These are phyloP conservation scores for Ophiocordyceps camponoti-saundersi DNA, from an alignment of 2,329 filamentous ascomycete genomes.

Conservation along the genomic window DNA sequence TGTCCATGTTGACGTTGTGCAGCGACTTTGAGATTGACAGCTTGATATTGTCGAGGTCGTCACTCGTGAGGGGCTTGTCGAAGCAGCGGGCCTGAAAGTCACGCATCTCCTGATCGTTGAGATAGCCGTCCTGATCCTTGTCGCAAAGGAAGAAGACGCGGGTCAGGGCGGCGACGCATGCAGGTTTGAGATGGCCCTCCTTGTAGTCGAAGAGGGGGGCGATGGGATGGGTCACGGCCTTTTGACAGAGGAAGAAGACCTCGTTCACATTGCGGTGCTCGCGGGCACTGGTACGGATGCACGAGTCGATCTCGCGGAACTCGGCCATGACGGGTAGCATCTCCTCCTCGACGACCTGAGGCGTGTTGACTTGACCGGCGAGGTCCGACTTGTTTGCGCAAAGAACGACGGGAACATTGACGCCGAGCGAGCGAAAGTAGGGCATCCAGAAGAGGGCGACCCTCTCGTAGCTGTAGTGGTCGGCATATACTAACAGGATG, in stretches of 20 bases:
- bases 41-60: conserved; percentile 86
- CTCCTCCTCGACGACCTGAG: conserved; percentile 85
- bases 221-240: conserved; percentile 92
- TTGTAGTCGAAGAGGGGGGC: conserved; percentile 95
- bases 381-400: conserved; percentile 98
- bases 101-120: conserved; percentile 80
- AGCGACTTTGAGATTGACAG: conserved; percentile 57
- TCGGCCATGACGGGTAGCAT: conserved; percentile 98
- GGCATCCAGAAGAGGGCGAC: conserved; percentile 98
- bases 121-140: conserved; percentile 83
- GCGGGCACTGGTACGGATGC: conserved; percentile 82
- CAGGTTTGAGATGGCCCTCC: conserved; percentile 73
- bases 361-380: conserved; percentile 52
- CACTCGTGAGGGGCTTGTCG: conserved; percentile 63
- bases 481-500: conserved; percentile 89
- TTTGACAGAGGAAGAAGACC: conserved; percentile 95
- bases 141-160: conserved; percentile 93
- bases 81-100: conserved; percentile 89
- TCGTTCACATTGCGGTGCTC: conserved; percentile 91
- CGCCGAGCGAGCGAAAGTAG: conserved; percentile 91
- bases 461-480: conserved; percentile 97
- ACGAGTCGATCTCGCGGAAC: conserved; percentile 97
- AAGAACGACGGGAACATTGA: conserved; percentile 92
- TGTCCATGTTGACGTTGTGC: conserved; percentile 42
- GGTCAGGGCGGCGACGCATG: conserved; percentile 69